Base-by-base conservation (phyloP, 1,284 basidiomycete genomes). In the Microbotryum scabiosae region DNA sequence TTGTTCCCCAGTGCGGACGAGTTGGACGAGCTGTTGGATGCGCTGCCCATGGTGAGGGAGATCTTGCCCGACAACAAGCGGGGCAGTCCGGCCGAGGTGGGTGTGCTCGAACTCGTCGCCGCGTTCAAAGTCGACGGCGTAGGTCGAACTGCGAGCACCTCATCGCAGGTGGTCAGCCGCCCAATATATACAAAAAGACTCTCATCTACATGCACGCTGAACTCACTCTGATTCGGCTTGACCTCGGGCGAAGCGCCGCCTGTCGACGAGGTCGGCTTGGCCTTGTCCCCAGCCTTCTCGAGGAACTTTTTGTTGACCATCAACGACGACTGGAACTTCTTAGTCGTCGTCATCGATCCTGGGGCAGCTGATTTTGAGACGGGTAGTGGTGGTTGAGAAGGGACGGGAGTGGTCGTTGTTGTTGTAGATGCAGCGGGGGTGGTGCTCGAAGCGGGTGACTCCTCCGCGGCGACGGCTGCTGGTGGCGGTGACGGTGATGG, bases 241-340 rank as follows among this genome's bases (percentile, higher is more conserved):
- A 54, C 45, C 18, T 66, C 62, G 36, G 36, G 36, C 5, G 36
- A 41, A 41, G 36, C 36, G 36, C 16, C 3, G 12, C 36, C 36
- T 12, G 36, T 41, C 4, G 5, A 16, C 4, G 14, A 16, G 36
- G 36, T 41, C 5, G 60, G 51, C 51, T 68, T 68, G 30, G 51
- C 56, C 49, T 68, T 66, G 46, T 66, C 64, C 10, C 70, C 75
- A 57, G 85, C 86, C 80, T 92, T 91, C 78, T 89, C 87, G 54
- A 94, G 79, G 75, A 94, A 96, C 76, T 89, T 90, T 81, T 91
- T 92, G 79, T 88, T 93, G 76, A 94, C 88, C 73, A 89, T 90
- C 68, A 88, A 82, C 32, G 88, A 82, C 70, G 79, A 87, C 50
- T 59, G 59, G 75, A 92, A 94, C 72, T 87, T 85, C 9, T 26